Evolutionary conservation across 768 basidiomycete genomes (phyloP), one percentile per base, ranked within the genome.

Genomic region (Tylopilus felleus): DNA sequence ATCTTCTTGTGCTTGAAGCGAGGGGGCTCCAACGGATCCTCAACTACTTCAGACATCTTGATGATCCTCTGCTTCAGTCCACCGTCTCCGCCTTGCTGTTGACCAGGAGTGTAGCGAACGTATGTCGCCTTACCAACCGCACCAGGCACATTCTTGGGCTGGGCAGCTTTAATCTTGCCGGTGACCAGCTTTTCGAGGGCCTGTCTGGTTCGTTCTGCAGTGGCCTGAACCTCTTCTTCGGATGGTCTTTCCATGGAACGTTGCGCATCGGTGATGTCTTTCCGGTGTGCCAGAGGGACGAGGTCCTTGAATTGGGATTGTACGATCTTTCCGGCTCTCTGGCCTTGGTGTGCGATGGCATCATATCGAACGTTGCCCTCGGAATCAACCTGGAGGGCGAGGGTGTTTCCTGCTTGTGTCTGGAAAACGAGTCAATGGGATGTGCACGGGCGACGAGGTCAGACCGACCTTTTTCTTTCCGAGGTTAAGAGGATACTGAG

Each of bases 1-100:
- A 99, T 97, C 76, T 99, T 99, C 78, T 98, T 98, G 71, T 96
- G 93, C 70, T 98, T 99, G 77, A 98, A 98, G 43, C 92, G 79
- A 19, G 97, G 93, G 9, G 97, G 97, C 67, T 98, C 97, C 59
- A 99, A 70, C 1, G 97, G 97, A 70, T 99, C 97, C 73, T 99
- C 97, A 5, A 94, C 92, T 12, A 98, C 90, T 60, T 96, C 93
- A 10, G 93, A 85, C 95, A 99, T 98, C 72, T 99, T 99, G 73
- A 99, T 98, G 63, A 99, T 98, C 52, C 96, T 77, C 70, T 99
- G 97, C 69, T 95, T 90, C 64, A 93, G 69, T 6, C 83, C 88
- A 8, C 67, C 72, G 28, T 76, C 76, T 25, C 79, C 75, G 36
- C 83, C 83, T 60, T 79, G 80, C 69, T 94, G 91, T 64, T 94